Base-by-base conservation (phyloP, 331 rosid species). In the Phaseolus coccineus region DNA sequence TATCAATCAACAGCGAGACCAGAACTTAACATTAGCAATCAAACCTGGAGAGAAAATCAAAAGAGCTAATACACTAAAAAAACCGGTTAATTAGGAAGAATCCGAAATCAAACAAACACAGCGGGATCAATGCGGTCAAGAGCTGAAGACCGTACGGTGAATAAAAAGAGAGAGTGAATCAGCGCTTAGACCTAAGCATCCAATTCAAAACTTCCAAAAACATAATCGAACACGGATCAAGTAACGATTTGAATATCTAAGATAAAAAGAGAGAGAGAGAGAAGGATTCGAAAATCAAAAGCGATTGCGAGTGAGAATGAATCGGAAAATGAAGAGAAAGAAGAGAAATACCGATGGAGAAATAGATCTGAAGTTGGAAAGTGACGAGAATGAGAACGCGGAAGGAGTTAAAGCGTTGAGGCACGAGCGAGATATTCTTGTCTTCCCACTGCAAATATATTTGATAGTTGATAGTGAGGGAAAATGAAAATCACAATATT, bases 271-370 rank as follows among this genome's bases (percentile, higher is more conserved):
- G 40, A 8, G 9, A 1, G 9, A 8, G 10, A 1, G 47, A 74
- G 39, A 35, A 6, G 10, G 25, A 77, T 71, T 35, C 19, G 40
- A 14, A 22, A 77, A 77, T 28, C 68, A 57, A 4, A 4, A 69
- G 2, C 35, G 56, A 70, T 30, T 28, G 19, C 33, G 30, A 74
- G 24, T 19, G 65, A 73, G 39, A 74, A 55, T 22, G 52, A 74
- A 74, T 56, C 40, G 62, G 59, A 53, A 42, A 56, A 65, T 35
- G 47, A 51, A 79, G 63, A 66, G 63, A 33, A 13, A 13, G 33
- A 31, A 82, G 13, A 65, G 52, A 71, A 24, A 25, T 56, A 83
- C 83, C 80, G 72, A 47, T 47, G 72, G 72, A 24, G 69, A 56
- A 16, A 64, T 5, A 78, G 82, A 82, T 77, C 85, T 77, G 80